Conservation (phyloP, 1,284 basidiomycete species). For the Sporisorium exsertum region DNA sequence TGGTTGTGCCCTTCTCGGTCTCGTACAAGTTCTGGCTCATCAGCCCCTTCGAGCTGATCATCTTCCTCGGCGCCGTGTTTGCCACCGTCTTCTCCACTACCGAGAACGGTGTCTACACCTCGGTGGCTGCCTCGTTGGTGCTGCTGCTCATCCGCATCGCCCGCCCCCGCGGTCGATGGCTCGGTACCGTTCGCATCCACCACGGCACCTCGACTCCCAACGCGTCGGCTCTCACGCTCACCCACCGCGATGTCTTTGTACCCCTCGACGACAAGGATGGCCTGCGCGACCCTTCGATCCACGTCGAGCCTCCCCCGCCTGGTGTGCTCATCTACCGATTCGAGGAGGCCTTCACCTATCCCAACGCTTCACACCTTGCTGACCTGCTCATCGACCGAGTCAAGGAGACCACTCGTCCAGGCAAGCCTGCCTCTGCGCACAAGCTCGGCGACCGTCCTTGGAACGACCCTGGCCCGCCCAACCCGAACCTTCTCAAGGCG, state of each 20-base stretch:
- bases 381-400: constrained; percentile 83
- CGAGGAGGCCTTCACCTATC: constrained; percentile 93
- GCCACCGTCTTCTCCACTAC: constrained; percentile 77
- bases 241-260: constrained; percentile 78
- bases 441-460: constrained; percentile 80
- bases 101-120: constrained; percentile 94
- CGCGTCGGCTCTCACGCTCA: constrained; percentile 39
- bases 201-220: constrained; percentile 61
- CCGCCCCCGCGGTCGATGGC: constrained; percentile 89
- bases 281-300: constrained; percentile 79
- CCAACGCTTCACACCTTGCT: constrained; percentile 86
- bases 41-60: constrained; percentile 90
- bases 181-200: constrained; percentile 77
- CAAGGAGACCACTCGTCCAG: constrained; percentile 81
- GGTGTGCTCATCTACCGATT: constrained; percentile 93
- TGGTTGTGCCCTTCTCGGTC: constrained; percentile 87
- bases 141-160: constrained; percentile 91
- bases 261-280: constrained; percentile 76
- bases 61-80: constrained; percentile 88
- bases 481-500: constrained; percentile 50
- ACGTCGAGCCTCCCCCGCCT: constrained; percentile 82
- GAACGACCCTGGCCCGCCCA: constrained; percentile 81
- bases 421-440: constrained; percentile 62
- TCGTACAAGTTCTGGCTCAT: constrained; percentile 94
- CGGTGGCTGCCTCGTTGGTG: constrained; percentile 81